Conservation (phyloP, 495 filamentous ascomycete genomes). For the Penicillium alfredii region DNA sequence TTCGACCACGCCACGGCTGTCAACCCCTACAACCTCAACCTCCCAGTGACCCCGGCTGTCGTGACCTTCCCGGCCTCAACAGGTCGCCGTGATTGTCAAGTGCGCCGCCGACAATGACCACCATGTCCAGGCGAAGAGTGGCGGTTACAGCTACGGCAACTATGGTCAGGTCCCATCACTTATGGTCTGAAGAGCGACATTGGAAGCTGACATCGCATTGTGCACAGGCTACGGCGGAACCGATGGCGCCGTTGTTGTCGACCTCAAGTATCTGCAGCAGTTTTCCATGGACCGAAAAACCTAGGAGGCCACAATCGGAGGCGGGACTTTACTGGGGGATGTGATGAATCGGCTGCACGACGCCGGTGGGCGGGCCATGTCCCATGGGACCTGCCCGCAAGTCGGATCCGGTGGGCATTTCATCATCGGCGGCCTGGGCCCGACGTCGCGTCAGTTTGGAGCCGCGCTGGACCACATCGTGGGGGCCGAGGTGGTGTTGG, state of each 20-base stretch:
- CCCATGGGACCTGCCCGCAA: constrained; percentile 56
- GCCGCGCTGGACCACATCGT: constrained; percentile 55
- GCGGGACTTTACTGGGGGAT: constrained; percentile 54
- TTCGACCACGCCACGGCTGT: constrained; percentile 16
- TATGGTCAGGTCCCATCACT: too few relatives aligned
- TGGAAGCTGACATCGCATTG: constrained; percentile 40
- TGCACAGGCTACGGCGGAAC: constrained; percentile 39
- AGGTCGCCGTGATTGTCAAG: constrained; percentile 52
- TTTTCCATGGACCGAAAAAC: constrained; percentile 45
- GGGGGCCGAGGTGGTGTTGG: constrained; percentile 52
- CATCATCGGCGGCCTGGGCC: constrained; percentile 60
- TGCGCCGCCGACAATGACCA: constrained; percentile 50
- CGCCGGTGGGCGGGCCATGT: constrained; percentile 54
- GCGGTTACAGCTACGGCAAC: constrained; percentile 64
- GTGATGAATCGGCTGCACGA: constrained; percentile 49
- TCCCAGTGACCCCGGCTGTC: constrained; percentile 52
- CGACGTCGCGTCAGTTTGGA: constrained; percentile 53
- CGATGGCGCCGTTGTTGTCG: constrained; percentile 35
- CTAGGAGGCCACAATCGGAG: constrained; percentile 53
- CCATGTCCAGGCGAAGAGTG: constrained; percentile 62
- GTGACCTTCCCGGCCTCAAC: constrained; percentile 52
- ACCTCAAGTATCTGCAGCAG: constrained; percentile 41
- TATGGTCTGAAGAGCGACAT: too few relatives aligned
- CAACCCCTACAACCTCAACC: constrained; percentile 53
- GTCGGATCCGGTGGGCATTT: constrained; percentile 66